phyloP scores from a whole-genome alignment of 805 yeast species.

The Candida caryicola region DNA sequence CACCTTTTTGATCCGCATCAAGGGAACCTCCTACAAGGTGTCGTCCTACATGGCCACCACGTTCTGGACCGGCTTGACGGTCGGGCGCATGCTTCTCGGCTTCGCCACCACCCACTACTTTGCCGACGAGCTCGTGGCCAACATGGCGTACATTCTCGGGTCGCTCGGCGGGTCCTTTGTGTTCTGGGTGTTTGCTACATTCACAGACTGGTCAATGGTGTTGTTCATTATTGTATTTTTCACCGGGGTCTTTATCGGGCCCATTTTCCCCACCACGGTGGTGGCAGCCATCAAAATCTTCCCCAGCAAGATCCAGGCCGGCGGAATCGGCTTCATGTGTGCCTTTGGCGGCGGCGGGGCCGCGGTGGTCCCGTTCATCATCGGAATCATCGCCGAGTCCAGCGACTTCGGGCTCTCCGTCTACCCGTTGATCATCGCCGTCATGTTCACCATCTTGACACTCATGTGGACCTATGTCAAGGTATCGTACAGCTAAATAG shows the following conservation, averaged over 20 bases:
- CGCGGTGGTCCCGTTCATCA: constrained; percentile 66
- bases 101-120: constrained; percentile 52
- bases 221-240: constrained; percentile 36
- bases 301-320: constrained; percentile 57
- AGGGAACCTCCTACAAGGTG: constrained; percentile 29
- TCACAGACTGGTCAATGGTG: constrained; percentile 19
- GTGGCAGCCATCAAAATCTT: constrained; percentile 59
- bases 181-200: constrained; percentile 32
- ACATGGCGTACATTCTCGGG: constrained; percentile 34
- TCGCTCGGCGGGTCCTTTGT: constrained; percentile 27
- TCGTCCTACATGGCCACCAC: constrained; percentile 49
- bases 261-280: constrained; percentile 65
- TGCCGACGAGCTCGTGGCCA: constrained; percentile 45
- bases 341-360: constrained; percentile 84
- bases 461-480: constrained; percentile 25
- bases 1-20: constrained; percentile 44
- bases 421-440: constrained; percentile 30
- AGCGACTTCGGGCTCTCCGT: constrained; percentile 30
- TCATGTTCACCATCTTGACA: constrained; percentile 22
- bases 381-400: constrained; percentile 49
- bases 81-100: constrained; percentile 48
- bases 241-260: constrained; percentile 52
- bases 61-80: constrained; percentile 51
- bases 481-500: no score
- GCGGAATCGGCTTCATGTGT: constrained; percentile 71